Evolutionary conservation across 345 rosid genomes (phyloP), one percentile per base, ranked within the genome.

Genomic region (Dipteronia dyeriana): DNA sequence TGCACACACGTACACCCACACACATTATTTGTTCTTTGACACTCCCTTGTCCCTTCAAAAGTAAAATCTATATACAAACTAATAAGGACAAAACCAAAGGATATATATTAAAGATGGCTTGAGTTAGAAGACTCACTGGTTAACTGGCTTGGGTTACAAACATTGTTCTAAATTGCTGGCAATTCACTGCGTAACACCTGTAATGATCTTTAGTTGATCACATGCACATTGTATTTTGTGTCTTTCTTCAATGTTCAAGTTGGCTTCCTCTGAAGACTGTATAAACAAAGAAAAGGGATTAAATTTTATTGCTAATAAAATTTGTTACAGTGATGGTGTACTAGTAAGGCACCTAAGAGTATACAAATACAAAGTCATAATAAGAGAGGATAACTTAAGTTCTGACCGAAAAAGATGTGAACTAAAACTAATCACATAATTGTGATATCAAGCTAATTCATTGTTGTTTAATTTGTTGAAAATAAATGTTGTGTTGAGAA

Each of bases 201-300:
- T 47, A 66, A 85, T 83, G 71, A 80, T 75, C 84, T 64, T 83
- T 71, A 91, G 83, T 71, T 67, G 89, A 60, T 87, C 86, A 65
- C 72, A 82, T 20, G 88, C 84, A 53, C 66, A 66, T 68, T 82
- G 85, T 70, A 90, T 80, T 82, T 60, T 79, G 83, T 85, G 88
- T 63, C 84, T 90, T 83, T 85, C 92, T 85, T 90, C 91, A 3
- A 88, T 72, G 5, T 85, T 86, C 87, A 92, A 81, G 74, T 79
- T 75, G 22, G 67, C 26, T 61, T 78, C 85, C 74, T 65, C 75
- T 0, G 89, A 81, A 11, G 83, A 76, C 98, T 92, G 87, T 79
- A 23, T 49, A 71, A 67, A 72, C 66, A 77, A 63, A 29, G 17
- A 80, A 68, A 79, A 54, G 49, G 65, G 22, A 82, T 54, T 51